Conservation (phyloP, 2,329 filamentous ascomycete species). For the Cadophora sp. region DNA sequence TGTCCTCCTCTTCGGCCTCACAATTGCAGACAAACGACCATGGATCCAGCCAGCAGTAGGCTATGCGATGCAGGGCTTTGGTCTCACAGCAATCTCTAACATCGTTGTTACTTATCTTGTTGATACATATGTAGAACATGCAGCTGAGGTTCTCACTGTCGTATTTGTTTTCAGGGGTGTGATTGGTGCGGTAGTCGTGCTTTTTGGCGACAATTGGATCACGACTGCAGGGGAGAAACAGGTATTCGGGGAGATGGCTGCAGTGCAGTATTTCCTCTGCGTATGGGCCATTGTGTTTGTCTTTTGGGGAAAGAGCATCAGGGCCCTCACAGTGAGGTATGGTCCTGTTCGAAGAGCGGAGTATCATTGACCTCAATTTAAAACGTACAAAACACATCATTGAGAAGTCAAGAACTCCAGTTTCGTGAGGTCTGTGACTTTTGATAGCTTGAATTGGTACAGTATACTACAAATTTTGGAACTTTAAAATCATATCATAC, state of each 20-base stretch:
- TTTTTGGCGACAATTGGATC: conserved; percentile 40
- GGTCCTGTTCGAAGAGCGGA: conserved; percentile 5
- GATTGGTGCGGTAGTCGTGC: conserved; percentile 39
- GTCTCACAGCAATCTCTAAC: conserved; percentile 41
- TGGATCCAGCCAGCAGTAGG: conserved; percentile 33
- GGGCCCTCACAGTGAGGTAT: conserved; percentile 20
- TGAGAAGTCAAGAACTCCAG: too few species aligned
- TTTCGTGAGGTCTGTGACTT: too few species aligned
- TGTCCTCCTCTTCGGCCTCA: conserved; percentile 41
- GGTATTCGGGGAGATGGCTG: conserved; percentile 41
- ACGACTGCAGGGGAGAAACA: conserved; percentile 29
- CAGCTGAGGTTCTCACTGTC: conserved; percentile 42
- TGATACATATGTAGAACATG: conserved; percentile 39
- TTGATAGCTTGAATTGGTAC: neutral
- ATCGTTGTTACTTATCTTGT: conserved; percentile 41
- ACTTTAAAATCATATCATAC: neutral
- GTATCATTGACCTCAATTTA: neutral
- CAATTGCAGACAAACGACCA: conserved; percentile 29
- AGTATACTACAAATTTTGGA: too few species aligned
- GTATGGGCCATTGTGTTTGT: conserved; percentile 21
- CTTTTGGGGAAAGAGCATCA: conserved; percentile 22
- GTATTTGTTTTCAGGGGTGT: conserved; percentile 43
- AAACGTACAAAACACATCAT: too few species aligned
- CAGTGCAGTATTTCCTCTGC: conserved; percentile 22
- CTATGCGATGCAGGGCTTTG: conserved; percentile 43